Conservation (phyloP, 2,329 filamentous ascomycete genomes). For the Fusarium devonianum region DNA sequence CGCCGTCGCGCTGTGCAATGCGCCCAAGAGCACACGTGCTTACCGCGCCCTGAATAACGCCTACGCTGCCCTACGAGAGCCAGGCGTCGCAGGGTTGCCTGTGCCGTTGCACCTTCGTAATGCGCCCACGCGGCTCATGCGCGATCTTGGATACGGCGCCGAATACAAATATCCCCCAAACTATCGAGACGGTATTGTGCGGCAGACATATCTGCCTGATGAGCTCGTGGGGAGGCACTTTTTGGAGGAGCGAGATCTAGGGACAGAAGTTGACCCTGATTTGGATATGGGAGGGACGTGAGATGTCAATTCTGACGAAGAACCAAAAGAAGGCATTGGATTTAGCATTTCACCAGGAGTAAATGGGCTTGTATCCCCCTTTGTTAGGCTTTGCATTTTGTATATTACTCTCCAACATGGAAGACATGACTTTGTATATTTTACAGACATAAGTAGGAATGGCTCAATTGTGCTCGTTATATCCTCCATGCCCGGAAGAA, state of each 20-base stretch:
- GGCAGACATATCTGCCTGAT: constrained; percentile 90
- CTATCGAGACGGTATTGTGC: constrained; percentile 80
- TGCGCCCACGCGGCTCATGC: constrained; percentile 91
- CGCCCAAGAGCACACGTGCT: constrained; percentile 85
- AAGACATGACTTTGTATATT: constrained; percentile 16
- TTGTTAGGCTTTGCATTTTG: constrained; percentile 10
- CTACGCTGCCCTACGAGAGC: constrained; percentile 79
- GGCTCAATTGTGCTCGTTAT: neutral
- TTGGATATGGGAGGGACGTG: constrained; percentile 51
- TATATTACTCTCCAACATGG: constrained; percentile 12
- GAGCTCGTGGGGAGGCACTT: constrained; percentile 74
- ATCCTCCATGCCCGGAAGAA: constrained; percentile 1
- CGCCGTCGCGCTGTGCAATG: constrained; percentile 78
- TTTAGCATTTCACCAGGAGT: constrained; percentile 21
- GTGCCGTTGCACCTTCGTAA: constrained; percentile 90
- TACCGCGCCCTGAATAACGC: constrained; percentile 86
- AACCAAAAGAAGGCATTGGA: constrained; percentile 19
- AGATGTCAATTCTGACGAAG: constrained; percentile 3
- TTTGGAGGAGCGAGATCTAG: constrained; percentile 81
- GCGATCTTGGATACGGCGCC: constrained; percentile 86
- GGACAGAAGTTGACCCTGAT: constrained; percentile 78
- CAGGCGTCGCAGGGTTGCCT: constrained; percentile 80
- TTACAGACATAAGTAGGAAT: constrained; percentile 6
- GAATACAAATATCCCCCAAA: constrained; percentile 98
- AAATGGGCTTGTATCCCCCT: constrained; percentile 11